Evolutionary conservation across 1,139 yeast species (phyloP).

Genomic region (Magnusiomyces starmeri): DNA sequence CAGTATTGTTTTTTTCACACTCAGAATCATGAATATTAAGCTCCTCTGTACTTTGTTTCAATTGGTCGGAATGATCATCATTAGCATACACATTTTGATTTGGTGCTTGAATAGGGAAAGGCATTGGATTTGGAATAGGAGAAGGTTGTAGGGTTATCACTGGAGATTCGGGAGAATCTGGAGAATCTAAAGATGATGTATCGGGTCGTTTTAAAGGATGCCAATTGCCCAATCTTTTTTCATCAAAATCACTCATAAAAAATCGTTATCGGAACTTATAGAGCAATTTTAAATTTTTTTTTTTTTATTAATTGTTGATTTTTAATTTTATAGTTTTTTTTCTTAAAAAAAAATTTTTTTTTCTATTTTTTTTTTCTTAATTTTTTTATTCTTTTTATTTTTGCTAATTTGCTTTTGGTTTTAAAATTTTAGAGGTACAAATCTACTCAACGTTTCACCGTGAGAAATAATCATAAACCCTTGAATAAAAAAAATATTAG

Average conservation of each 20-base stretch:
- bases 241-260: conserved; percentile 6
- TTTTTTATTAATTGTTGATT: neutral
- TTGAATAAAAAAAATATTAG: too few species aligned
- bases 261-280: neutral
- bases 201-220: conserved; percentile 11
- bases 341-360: neutral
- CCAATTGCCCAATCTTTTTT: conserved; percentile 7
- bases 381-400: neutral
- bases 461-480: too few species aligned
- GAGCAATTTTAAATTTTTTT: neutral
- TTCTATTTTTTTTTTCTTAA: neutral
- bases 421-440: neutral
- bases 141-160: neutral
- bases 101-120: too few species aligned
- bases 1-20: too few species aligned
- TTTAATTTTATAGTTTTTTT: neutral
- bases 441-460: too few species aligned
- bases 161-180: neutral
- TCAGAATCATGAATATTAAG: too few species aligned
- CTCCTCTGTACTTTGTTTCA: too few species aligned
- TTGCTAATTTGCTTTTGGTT: neutral
- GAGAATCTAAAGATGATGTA: neutral
- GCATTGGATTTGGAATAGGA: too few species aligned
- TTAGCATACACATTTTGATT: too few species aligned
- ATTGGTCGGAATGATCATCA: too few species aligned